phyloP scores from a whole-genome alignment of 2,329 filamentous ascomycete genomes.

The Corniculantispora saksenae region DNA sequence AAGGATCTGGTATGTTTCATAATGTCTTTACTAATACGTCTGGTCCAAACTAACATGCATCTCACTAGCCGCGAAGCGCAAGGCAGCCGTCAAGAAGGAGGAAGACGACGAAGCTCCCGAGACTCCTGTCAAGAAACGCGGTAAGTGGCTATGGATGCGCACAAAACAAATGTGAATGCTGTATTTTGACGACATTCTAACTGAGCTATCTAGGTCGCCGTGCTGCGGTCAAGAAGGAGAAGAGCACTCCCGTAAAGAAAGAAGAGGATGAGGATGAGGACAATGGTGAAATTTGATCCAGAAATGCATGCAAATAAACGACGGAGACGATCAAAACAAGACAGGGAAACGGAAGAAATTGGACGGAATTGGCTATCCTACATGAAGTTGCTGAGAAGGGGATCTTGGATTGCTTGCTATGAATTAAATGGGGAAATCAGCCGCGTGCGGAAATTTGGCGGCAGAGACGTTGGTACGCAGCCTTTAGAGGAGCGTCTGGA shows the following conservation, averaged over 20 bases:
- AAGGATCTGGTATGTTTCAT: slow-evolving; percentile 7
- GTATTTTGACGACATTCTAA: neutral
- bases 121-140: slow-evolving; percentile 16
- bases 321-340: neutral
- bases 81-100: slow-evolving; percentile 21
- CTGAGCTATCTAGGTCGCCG: neutral
- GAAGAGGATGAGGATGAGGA: neutral
- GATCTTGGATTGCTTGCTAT: neutral
- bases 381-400: neutral
- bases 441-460: neutral
- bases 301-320: neutral
- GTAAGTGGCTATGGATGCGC: neutral
- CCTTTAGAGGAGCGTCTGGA: neutral
- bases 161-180: neutral
- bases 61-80: slow-evolving; percentile 22
- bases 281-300: neutral
- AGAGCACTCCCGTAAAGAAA: neutral
- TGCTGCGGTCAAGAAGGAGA: neutral
- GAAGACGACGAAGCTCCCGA: neutral
- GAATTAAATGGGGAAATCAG: neutral
- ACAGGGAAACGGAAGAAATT: too few species aligned
- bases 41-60: neutral
- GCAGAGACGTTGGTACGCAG: neutral
- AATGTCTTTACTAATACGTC: neutral
- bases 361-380: neutral